A percentile compares a stretch with the other conserved stretches of the same genome.
Evolutionary conservation across 192 early-diverging fungal genomes (phyloP).

Genomic region (Rhizoclosmatium sp.): DNA sequence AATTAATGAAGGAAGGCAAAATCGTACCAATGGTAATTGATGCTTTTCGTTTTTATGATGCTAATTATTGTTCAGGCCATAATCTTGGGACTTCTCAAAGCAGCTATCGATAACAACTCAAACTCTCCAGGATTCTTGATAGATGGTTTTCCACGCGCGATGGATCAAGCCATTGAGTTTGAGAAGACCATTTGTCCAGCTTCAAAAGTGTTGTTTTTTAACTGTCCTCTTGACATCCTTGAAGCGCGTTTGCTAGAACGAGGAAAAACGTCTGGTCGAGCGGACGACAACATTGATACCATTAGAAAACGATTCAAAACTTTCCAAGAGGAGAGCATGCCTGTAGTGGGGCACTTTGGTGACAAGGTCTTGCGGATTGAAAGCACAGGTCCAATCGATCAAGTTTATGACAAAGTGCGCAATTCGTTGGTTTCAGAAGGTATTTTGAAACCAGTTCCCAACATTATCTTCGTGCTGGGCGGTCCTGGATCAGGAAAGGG

Average conservation of each 20-base stretch:
- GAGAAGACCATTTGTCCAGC: constrained; percentile 53
- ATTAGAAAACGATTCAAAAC: constrained; percentile 62
- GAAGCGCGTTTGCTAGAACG: constrained; percentile 60
- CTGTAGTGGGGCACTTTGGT: constrained; percentile 59
- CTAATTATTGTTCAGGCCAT: constrained; percentile 50
- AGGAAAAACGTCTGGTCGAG: constrained; percentile 60
- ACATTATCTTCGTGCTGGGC: constrained; percentile 29
- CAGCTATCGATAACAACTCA: constrained; percentile 76
- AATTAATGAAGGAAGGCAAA: constrained; percentile 89
- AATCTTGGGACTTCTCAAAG: constrained; percentile 81
- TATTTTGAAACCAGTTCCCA: constrained; percentile 2
- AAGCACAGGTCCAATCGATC: constrained; percentile 30
- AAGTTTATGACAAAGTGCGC: constrained; percentile 14
- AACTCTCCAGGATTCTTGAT: constrained; percentile 60
- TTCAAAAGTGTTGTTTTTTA: constrained; percentile 47
- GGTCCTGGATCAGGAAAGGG: constrained; percentile 65
- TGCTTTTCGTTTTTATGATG: background rate
- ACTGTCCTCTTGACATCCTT: constrained; percentile 59
- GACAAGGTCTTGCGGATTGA: constrained; percentile 34
- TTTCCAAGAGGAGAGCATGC: constrained; percentile 57
- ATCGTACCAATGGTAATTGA: constrained; percentile 85
- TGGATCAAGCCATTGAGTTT: constrained; percentile 63
- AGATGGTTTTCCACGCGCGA: constrained; percentile 73
- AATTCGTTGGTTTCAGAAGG: constrained; percentile 7
- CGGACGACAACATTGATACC: constrained; percentile 67